These are phyloP conservation scores for Penicillium canariense DNA, from an alignment of 495 filamentous ascomycete species.

Conservation along the genomic window DNA sequence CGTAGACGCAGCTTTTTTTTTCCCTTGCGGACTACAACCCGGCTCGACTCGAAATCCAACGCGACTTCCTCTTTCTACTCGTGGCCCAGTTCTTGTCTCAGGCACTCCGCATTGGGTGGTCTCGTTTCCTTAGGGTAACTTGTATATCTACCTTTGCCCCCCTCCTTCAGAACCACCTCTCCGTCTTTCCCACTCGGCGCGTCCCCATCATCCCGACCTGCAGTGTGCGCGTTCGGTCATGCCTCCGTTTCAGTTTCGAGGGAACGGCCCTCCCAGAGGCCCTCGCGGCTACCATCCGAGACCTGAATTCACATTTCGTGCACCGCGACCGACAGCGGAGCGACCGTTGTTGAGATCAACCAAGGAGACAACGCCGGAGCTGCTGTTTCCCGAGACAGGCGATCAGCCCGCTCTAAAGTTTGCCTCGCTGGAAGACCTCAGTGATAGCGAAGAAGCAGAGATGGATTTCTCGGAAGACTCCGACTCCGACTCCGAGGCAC, in stretches of 20 bases:
- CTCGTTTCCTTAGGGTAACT: background rate
- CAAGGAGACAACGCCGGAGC: constrained; percentile 39
- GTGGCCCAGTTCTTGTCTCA: background rate
- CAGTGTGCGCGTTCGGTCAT: constrained; percentile 12
- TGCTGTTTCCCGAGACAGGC: constrained; percentile 28
- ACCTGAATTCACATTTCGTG: constrained; percentile 48
- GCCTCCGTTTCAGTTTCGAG: constrained; percentile 43
- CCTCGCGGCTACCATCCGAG: constrained; percentile 1
- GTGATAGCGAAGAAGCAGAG: constrained; percentile 68
- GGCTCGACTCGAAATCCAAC: too few relatives aligned
- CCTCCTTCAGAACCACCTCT: too few relatives aligned
- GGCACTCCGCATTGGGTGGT: too few relatives aligned
- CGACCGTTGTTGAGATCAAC: constrained; percentile 43
- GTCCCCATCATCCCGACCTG: background rate
- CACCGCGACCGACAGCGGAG: constrained; percentile 38
- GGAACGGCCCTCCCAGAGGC: constrained; percentile 15
- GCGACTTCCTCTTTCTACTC: background rate
- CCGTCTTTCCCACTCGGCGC: background rate
- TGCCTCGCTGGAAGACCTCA: constrained; percentile 56
- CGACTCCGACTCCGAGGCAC: constrained; percentile 44
- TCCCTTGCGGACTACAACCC: background rate
- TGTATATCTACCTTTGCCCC: background rate
- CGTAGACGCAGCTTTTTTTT: background rate
- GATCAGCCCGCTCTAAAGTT: constrained; percentile 39
- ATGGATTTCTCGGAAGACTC: constrained; percentile 60